Conservation (phyloP, 495 filamentous ascomycete species). For the Penicillium ucsense region DNA sequence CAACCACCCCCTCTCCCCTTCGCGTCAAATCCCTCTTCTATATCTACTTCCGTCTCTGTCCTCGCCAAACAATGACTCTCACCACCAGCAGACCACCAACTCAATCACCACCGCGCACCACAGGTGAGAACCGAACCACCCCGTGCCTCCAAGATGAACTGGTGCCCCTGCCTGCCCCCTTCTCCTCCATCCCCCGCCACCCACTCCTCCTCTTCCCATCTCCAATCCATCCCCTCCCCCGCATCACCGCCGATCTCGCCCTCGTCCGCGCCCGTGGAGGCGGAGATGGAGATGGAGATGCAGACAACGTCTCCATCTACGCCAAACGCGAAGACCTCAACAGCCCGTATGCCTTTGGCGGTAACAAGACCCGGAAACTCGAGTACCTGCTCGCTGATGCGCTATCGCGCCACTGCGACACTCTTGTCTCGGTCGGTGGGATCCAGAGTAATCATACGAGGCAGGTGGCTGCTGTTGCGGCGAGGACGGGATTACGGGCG, state of each 20-base stretch:
- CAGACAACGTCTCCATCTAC: slow-evolving; percentile 41
- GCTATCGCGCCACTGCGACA: slow-evolving; percentile 40
- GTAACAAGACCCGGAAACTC: slow-evolving; percentile 58
- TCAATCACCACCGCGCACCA: background rate
- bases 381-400: slow-evolving; percentile 54
- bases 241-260: slow-evolving; percentile 46
- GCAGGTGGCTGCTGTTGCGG: slow-evolving; percentile 49
- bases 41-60: too few relatives aligned
- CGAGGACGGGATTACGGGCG: slow-evolving; percentile 40
- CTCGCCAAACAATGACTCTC: too few relatives aligned
- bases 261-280: too few relatives aligned
- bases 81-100: too few relatives aligned
- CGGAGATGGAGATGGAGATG: too few relatives aligned
- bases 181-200: slow-evolving; percentile 45
- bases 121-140: slow-evolving; percentile 1
- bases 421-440: slow-evolving; percentile 53
- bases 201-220: slow-evolving; percentile 48
- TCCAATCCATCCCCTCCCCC: slow-evolving; percentile 50
- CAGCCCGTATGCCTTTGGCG: slow-evolving; percentile 52
- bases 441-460: slow-evolving; percentile 60
- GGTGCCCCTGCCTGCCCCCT: slow-evolving; percentile 45
- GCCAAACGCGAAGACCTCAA: slow-evolving; percentile 57
- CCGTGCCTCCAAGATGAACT: too few relatives aligned
- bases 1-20: too few relatives aligned
- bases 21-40: too few relatives aligned